phyloP scores from a whole-genome alignment of 1,139 yeast genomes.

The Geotrichum bryndzae region DNA sequence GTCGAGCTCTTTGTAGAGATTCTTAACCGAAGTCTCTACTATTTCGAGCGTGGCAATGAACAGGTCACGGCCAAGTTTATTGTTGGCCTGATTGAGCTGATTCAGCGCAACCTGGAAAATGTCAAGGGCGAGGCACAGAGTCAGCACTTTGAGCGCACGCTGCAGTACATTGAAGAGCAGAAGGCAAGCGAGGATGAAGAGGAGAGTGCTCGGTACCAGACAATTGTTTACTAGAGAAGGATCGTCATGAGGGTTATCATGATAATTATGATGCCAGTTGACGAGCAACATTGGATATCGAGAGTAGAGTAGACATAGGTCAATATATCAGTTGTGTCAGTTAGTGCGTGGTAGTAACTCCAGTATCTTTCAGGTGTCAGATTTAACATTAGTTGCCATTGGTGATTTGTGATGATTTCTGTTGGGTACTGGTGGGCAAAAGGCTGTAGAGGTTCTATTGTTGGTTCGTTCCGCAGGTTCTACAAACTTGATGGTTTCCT shows the following conservation, averaged over 20 bases:
- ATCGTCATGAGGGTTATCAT: background rate
- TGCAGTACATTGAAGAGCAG: constrained; percentile 61
- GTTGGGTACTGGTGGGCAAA: background rate
- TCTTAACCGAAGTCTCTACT: constrained; percentile 75
- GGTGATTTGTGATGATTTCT: background rate
- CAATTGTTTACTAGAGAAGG: constrained; percentile 37
- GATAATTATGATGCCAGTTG: background rate
- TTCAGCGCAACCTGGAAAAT: constrained; percentile 60
- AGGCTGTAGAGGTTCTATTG: background rate
- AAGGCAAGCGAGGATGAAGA: constrained; percentile 49
- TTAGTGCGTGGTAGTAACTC: background rate
- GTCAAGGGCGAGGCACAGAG: constrained; percentile 39
- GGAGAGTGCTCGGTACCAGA: constrained; percentile 43
- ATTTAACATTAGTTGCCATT: background rate
- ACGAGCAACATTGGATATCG: background rate
- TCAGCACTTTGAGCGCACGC: constrained; percentile 58
- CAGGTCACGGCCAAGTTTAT: constrained; percentile 67
- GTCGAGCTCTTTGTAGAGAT: constrained; percentile 84
- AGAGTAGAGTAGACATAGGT: background rate
- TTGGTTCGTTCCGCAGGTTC: background rate
- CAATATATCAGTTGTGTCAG: background rate
- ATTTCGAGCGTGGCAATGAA: constrained; percentile 74
- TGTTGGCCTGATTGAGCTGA: constrained; percentile 79
- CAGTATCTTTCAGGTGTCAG: background rate
- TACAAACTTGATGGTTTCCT: background rate